Percentiles rank a stretch among this genome's conserved stretches.
These are phyloP conservation scores for Picochlorum sp. DNA, from an alignment of 139 green algal species.

Conservation along the genomic window DNA sequence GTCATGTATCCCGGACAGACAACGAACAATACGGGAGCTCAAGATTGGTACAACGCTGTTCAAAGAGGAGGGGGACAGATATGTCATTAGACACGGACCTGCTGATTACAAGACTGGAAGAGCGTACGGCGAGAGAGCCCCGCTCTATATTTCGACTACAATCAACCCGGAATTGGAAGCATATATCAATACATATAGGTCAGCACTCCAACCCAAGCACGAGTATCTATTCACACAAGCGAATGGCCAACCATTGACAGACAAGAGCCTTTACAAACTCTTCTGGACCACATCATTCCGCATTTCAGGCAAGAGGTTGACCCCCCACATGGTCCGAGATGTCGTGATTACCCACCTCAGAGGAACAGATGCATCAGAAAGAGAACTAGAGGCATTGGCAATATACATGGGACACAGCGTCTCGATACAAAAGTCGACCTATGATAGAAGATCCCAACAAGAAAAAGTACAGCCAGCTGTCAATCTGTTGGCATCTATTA, in stretches of 20 bases:
- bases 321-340: constrained; percentile 60
- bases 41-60: constrained; percentile 51
- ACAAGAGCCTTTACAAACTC: constrained; percentile 33
- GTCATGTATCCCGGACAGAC: constrained; percentile 56
- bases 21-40: constrained; percentile 66
- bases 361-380: constrained; percentile 33
- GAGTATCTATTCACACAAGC: constrained; percentile 36
- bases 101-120: constrained; percentile 66
- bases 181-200: constrained; percentile 42
- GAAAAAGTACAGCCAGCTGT: constrained; percentile 53
- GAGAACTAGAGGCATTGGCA: constrained; percentile 59
- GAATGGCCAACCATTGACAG: constrained; percentile 34
- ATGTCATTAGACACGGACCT: constrained; percentile 45
- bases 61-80: constrained; percentile 38
- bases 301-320: constrained; percentile 42
- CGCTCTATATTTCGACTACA: constrained; percentile 37
- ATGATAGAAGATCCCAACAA: constrained; percentile 43
- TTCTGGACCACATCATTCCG: constrained; percentile 29
- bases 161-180: constrained; percentile 56
- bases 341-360: constrained; percentile 48
- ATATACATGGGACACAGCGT: constrained; percentile 68
- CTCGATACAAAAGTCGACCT: constrained; percentile 47
- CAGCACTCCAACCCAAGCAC: constrained; percentile 32
- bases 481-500: constrained; percentile 30
- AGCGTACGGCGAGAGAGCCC: constrained; percentile 51